Evolutionary conservation across 1,284 basidiomycete species (phyloP), one percentile per base, ranked within the genome.

Genomic region (Moniliella sp.): DNA sequence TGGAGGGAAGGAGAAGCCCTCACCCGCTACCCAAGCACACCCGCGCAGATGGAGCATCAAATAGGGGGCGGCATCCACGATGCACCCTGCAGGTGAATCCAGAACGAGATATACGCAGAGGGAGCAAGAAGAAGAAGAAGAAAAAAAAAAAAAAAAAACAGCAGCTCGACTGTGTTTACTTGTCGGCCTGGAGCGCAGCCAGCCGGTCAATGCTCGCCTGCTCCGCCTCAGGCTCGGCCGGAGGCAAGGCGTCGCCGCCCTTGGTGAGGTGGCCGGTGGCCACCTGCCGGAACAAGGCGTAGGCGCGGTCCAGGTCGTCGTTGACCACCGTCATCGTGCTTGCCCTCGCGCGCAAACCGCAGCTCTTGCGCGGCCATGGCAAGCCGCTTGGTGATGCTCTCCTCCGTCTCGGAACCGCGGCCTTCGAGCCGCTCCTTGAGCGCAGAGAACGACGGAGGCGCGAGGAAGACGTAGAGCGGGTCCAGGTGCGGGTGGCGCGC

Each of bases 271-370:
- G 57, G 33, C 73, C 68, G 18, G 78, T 80, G 27, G 77, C 64
- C 0, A 79, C 78, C 23, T 83, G 69, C 31, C 65, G 73, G 55
- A 71, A 54, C 33, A 65, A 46, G 4, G 61, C 62, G 53, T 91
- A 93, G 3, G 88, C 81, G 5, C 71, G 63, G 25, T 88, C 78
- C 5, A 94, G 57, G 52, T 88, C 73, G 49, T 91, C 83, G 63
- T 97, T 97, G 42, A 94, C 74, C 42, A 97, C 75, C 35, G 93
- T 71, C 28, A 78, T 57, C 57, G 94, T 78, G 49, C 83, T 80
- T 1, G 70, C 69, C 15, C 71, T 72, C n/a, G n/a, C 61, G 71
- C 1, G 91, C 91, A 61, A 78, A 94, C 40, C 74, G 70, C 45
- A 97, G 71, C 63, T 99, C 88, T 37, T 69, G 69, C 28, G 76